These are phyloP conservation scores for Thalassiosira ordinaria DNA, from an alignment of 352 stramenopile species.

Conservation along the genomic window DNA sequence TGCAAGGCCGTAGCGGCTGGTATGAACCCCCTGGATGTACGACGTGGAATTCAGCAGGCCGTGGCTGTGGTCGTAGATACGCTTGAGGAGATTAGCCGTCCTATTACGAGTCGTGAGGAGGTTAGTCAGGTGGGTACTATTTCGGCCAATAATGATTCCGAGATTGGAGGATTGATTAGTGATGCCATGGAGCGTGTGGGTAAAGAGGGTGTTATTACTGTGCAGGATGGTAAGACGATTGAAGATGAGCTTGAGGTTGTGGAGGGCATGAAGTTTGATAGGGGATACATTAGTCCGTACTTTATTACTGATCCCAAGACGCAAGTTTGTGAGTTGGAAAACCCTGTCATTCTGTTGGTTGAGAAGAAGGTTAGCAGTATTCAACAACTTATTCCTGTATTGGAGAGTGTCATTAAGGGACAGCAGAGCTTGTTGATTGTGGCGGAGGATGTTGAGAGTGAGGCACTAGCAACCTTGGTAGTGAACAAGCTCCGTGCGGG, in stretches of 20 bases:
- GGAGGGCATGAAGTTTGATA: slow-evolving; percentile 99
- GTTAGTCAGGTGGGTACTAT: slow-evolving; percentile 99
- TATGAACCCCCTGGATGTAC: slow-evolving; percentile 99
- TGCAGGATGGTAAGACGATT: slow-evolving; percentile 99
- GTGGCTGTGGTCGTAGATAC: slow-evolving; percentile 96
- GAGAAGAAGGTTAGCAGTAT: slow-evolving; percentile 99
- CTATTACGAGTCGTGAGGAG: slow-evolving; percentile 99
- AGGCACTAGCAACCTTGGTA: slow-evolving; percentile 98
- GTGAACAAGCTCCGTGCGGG: slow-evolving; percentile 99
- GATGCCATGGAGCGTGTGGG: slow-evolving; percentile 99
- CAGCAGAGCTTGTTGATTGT: slow-evolving; percentile 98
- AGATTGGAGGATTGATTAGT: slow-evolving; percentile 97
- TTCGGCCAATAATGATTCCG: slow-evolving; percentile 97
- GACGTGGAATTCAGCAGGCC: slow-evolving; percentile 96
- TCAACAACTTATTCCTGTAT: slow-evolving; percentile 95
- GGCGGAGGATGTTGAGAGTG: slow-evolving; percentile 98
- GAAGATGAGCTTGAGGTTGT: slow-evolving; percentile 99
- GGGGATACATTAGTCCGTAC: slow-evolving; percentile 99
- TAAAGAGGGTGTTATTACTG: slow-evolving; percentile 97
- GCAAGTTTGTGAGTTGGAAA: slow-evolving; percentile 98
- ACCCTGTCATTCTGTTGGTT: slow-evolving; percentile 98
- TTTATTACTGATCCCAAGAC: slow-evolving; percentile 99
- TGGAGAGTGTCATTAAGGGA: slow-evolving; percentile 97
- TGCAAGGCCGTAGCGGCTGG: slow-evolving; percentile 99
- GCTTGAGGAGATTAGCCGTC: slow-evolving; percentile 94